Evolutionary conservation across 78 protist species (phyloP), one percentile per base, ranked within the genome.

Genomic region (Monocercomonoides exilis): DNA sequence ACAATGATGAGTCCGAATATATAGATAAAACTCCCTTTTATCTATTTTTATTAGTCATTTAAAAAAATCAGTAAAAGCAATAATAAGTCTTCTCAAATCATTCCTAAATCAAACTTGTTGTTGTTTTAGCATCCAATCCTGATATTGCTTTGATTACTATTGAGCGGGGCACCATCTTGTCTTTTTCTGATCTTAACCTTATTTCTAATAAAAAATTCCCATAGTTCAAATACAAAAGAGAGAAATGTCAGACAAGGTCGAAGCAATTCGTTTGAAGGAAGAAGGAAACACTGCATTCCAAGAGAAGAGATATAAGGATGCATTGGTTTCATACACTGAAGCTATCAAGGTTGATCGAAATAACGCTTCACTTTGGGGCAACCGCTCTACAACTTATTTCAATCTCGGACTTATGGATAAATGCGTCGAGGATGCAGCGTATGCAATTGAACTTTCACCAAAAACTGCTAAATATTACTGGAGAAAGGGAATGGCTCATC

Each of bases 401-500:
- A 5, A 79, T 32, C 82, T 79, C 43, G 21, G 21, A 5, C 6
- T 79, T 32, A 38, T 32, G 45, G 43, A 79, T 32, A 6, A 79
- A 21, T 6, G 43, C 6, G 11, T 79, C 5, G 82, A 79, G 43
- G 82, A 79, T 79, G 6, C 82, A 6, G 5, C n/a, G 6, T 79
- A 21, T 32, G 82, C 82, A 5, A 4, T 79, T 79, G 82, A 79
- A 79, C 82, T 79, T 79, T 4, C 11, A 5, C 82, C 82, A 6
- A 79, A 33, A 6, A 79, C 11, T 29, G 82, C 82, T 41, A 79
- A 79, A 21, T 79, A 33, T 21, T 79, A 79, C 82, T 79, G n/a
- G 43, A 79, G 82, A 6, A 79, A 79, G 36, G 82, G 82, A 33
- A 21, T 21, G 82, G 82, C 82, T 33, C 82, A 79, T 79, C 43